Conservation (phyloP, 1,284 basidiomycete genomes). For the Trichosporon sp. region DNA sequence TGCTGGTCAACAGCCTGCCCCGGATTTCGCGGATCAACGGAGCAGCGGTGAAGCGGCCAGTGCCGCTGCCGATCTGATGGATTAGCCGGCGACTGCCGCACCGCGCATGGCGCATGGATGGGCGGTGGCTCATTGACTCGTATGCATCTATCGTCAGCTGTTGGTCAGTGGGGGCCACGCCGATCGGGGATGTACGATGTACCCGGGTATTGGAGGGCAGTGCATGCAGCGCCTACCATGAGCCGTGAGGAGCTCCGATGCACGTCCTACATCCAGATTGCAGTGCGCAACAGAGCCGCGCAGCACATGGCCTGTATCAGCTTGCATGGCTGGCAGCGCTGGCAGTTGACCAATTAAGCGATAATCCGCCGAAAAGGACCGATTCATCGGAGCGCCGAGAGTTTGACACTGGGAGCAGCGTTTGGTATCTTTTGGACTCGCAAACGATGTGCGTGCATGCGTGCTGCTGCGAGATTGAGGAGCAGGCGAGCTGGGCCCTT, state of each 20-base stretch:
- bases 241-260: no score
- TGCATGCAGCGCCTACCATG: conserved; percentile 1
- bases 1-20: background rate
- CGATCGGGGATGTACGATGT: background rate
- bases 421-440: background rate
- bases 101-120: background rate
- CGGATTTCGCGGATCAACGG: conserved; percentile 6
- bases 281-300: background rate
- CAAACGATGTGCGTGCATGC: background rate
- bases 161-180: background rate
- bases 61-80: conserved; percentile 10
- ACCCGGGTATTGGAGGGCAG: background rate
- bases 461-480: conserved; percentile 7
- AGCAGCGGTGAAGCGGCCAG: background rate
- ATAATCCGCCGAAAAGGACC: conserved; percentile 18
- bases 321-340: background rate
- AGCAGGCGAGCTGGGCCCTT: background rate
- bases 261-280: background rate
- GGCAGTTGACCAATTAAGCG: background rate
- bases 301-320: background rate
- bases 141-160: background rate
- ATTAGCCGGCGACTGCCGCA: conserved; percentile 6
- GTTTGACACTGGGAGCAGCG: background rate
- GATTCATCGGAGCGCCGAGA: conserved; percentile 5
- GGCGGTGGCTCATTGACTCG: background rate